Percentiles rank a stretch among this genome's conserved stretches.
These are phyloP conservation scores for Camellia japonica DNA, from an alignment of 148 eudicot species.

Conservation along the genomic window DNA sequence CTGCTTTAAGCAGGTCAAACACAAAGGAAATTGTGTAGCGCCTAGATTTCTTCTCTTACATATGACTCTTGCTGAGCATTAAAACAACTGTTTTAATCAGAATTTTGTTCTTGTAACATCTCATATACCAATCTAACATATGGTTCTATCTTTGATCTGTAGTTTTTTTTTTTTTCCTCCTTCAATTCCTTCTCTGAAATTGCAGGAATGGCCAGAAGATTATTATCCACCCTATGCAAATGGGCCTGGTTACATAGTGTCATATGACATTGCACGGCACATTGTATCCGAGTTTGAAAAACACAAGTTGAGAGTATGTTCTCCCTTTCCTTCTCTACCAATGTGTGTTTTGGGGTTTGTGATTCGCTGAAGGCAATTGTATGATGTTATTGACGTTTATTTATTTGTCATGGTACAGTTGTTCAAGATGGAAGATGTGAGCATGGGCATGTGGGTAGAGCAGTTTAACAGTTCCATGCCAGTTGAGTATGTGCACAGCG, in stretches of 20 bases:
- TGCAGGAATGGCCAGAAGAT: constrained; percentile 79
- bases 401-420: constrained; percentile 37
- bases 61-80: neutral
- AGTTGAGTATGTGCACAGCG: constrained; percentile 63
- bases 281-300: constrained; percentile 56
- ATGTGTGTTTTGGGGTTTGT: too few relatives aligned
- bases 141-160: neutral
- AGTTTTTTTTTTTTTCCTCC: neutral
- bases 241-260: constrained; percentile 76
- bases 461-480: constrained; percentile 55
- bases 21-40: neutral
- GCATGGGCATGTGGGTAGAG: constrained; percentile 96
- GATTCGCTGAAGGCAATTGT: neutral
- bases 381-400: neutral
- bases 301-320: constrained; percentile 59
- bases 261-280: constrained; percentile 63
- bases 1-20: neutral
- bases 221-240: constrained; percentile 83
- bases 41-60: neutral
- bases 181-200: constrained; percentile 8
- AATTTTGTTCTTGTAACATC: neutral
- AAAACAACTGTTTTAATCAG: neutral
- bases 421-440: constrained; percentile 96
- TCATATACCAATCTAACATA: neutral
- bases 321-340: neutral